A percentile compares a stretch with the other conserved stretches of the same genome.
Evolutionary conservation across 495 filamentous ascomycete species (phyloP).

Genomic region (Hyaloscypha finlandica): DNA sequence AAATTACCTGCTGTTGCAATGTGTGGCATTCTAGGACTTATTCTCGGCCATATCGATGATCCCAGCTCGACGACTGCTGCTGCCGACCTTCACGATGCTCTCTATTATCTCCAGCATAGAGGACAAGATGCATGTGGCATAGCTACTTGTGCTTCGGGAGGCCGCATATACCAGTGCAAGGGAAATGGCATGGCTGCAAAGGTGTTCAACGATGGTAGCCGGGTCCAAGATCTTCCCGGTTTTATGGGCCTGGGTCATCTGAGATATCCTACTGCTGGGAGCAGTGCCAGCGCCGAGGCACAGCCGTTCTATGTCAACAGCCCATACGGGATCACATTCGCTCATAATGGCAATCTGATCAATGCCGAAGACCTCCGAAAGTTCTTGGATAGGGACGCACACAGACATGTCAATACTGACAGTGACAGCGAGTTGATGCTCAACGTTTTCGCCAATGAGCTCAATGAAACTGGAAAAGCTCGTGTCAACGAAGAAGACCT

Average conservation of each 20-base stretch:
- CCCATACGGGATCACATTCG: constrained; percentile 74
- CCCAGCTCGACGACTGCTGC: constrained; percentile 62
- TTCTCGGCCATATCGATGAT: constrained; percentile 63
- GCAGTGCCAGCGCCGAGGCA: constrained; percentile 76
- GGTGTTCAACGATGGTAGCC: constrained; percentile 79
- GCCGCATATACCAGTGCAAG: constrained; percentile 87
- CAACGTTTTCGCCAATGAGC: constrained; percentile 91
- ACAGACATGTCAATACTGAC: constrained; percentile 96
- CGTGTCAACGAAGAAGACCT: constrained; percentile 91
- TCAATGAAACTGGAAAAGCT: constrained; percentile 94
- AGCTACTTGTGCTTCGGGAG: constrained; percentile 72
- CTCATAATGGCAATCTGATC: constrained; percentile 89
- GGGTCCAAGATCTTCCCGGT: constrained; percentile 77
- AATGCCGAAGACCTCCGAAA: constrained; percentile 79
- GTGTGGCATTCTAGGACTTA: constrained; percentile 86
- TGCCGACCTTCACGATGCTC: constrained; percentile 82
- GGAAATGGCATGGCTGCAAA: constrained; percentile 90
- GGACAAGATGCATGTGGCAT: constrained; percentile 95
- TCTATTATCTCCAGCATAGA: constrained; percentile 84
- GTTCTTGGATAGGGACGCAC: constrained; percentile 84
- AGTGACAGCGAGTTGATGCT: constrained; percentile 94
- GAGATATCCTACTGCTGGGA: constrained; percentile 89
- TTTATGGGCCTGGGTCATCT: constrained; percentile 90
- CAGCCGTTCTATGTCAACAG: constrained; percentile 95
- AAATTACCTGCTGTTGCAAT: constrained; percentile 47